These are phyloP conservation scores for Backusella australiensis DNA, from an alignment of 192 early-diverging fungal species.

Conservation along the genomic window DNA sequence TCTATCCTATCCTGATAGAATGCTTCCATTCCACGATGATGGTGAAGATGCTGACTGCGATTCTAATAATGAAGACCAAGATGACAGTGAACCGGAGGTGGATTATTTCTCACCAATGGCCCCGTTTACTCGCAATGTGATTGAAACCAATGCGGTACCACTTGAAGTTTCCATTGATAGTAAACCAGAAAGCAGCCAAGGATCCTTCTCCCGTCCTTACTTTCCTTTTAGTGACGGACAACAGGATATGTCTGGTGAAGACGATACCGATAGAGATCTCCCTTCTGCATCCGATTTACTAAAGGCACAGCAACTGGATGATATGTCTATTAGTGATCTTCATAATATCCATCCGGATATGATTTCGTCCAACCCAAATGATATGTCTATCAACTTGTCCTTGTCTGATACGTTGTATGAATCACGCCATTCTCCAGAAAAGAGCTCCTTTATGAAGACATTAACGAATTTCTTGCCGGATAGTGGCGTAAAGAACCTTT, in stretches of 20 bases:
- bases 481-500: constrained; percentile 58
- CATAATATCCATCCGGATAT: constrained; percentile 10
- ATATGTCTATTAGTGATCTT: neutral
- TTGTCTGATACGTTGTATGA: neutral
- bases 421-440: constrained; percentile 29
- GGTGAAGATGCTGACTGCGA: constrained; percentile 37
- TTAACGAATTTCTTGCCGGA: constrained; percentile 73
- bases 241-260: constrained; percentile 5
- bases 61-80: constrained; percentile 24
- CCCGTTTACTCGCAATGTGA: constrained; percentile 6
- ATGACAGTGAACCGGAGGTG: constrained; percentile 20
- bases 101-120: constrained; percentile 29
- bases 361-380: neutral
- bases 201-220: neutral
- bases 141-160: neutral
- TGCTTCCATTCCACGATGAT: neutral
- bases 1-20: neutral
- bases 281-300: constrained; percentile 18
- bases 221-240: constrained; percentile 17
- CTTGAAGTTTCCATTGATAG: neutral
- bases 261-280: neutral
- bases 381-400: neutral
- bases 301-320: neutral
- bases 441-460: constrained; percentile 73
- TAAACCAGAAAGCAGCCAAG: neutral